Base-by-base conservation (phyloP, 176 grass and related monocot genomes). In the Dactylis glomerata region DNA sequence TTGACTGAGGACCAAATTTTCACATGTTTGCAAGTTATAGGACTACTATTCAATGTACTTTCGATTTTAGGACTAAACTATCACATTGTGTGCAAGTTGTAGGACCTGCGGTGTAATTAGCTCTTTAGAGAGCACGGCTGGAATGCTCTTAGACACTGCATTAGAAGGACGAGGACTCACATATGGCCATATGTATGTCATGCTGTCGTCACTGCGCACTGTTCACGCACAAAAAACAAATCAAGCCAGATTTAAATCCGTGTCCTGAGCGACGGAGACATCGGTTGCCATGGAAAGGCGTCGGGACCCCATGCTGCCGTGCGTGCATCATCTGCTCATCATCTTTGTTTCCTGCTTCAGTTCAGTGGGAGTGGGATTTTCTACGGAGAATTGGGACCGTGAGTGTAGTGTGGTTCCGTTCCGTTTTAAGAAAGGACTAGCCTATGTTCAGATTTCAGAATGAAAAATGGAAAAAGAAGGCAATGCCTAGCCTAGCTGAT, bases 201-300 rank as follows among this genome's bases (percentile, higher is more conserved):
- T 12, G 63, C 10, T 32, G 28, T n/a, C 67, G 50, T 58, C 81
- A 58, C 6, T 72, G 15, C 36, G 28, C 34, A 52, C 23, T 30
- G 15, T 22, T 79, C 0, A 42, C 57, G 16, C 52, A 36, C 15
- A 16, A 49, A 45, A 73, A 56, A 33, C 33, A 40, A 59, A 27
- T 20, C 2, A 64, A 64, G 17, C 77, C 31, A 36, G 63, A 54
- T 19, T 81, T 71, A 73, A 58, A 40, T 28, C 23, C 51, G 5
- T 82, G 80, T 61, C 68, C 8, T 26, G 27, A 8, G 12, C 30
- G 81, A 75, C 6, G 69, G 70, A 31, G 70, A 83, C 81, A 47
- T 47, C 6, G 2, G 69, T 47, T 49, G 40, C 41, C 40, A 32
- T 26, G 69, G 40, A 27, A 83, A 83, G 54, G 27, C 32, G 8